Evolutionary conservation across 805 yeast genomes (phyloP).

Genomic region (Lipomyces yamanashiensis): DNA sequence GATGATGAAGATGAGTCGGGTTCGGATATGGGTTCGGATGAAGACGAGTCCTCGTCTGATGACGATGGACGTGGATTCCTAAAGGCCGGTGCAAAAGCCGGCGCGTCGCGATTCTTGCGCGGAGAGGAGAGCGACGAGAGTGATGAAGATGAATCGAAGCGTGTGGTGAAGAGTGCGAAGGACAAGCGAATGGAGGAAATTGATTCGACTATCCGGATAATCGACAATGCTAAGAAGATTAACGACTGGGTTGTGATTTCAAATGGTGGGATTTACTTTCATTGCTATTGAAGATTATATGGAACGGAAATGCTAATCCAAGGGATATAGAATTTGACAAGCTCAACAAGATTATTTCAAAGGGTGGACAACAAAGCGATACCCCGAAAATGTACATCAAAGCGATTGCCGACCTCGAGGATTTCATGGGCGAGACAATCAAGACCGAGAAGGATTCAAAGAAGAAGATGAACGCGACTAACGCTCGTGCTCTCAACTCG

Average conservation of each 20-base stretch:
- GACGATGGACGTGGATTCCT: conserved; percentile 46
- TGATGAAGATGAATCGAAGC: conserved; percentile 67
- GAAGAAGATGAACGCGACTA: conserved; percentile 79
- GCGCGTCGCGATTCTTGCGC: conserved; percentile 47
- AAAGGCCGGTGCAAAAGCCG: conserved; percentile 44
- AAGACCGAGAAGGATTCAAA: conserved; percentile 58
- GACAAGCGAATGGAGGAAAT: conserved; percentile 91
- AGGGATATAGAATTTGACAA: conserved; percentile 67
- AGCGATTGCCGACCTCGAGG: conserved; percentile 73
- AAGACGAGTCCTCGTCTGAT: conserved; percentile 46
- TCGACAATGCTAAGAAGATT: conserved; percentile 69
- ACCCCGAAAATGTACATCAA: conserved; percentile 75
- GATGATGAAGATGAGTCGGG: conserved; percentile 49
- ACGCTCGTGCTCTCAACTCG: conserved; percentile 84
- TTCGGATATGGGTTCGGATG: conserved; percentile 46
- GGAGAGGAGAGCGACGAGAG: conserved; percentile 49
- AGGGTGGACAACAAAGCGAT: conserved; percentile 74
- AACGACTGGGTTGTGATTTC: conserved; percentile 81
- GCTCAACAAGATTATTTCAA: conserved; percentile 65
- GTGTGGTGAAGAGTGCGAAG: conserved; percentile 89
- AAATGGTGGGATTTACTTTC: conserved; percentile 39
- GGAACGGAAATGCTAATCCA: not conserved
- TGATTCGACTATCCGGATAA: conserved; percentile 63
- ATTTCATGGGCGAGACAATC: conserved; percentile 58
- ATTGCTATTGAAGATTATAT: not conserved